Evolutionary conservation across 2,329 filamentous ascomycete genomes (phyloP).

Genomic region (Beauveria sp.): DNA sequence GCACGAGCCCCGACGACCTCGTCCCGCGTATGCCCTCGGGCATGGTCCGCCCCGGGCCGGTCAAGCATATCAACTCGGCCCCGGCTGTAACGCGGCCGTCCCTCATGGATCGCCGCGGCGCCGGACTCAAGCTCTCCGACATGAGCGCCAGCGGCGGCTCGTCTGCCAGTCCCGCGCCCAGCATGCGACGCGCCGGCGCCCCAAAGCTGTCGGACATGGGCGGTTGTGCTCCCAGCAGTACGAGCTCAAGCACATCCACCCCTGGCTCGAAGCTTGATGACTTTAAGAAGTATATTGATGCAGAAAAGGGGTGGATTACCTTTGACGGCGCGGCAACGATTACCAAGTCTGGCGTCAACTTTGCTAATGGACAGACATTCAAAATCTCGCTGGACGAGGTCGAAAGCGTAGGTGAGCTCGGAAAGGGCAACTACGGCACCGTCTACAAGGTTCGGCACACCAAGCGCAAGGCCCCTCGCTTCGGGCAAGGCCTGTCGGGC

Average conservation of each 20-base stretch:
- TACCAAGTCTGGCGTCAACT: slow-evolving; percentile 83
- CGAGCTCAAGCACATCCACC: slow-evolving; percentile 21
- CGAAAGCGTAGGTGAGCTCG: slow-evolving; percentile 84
- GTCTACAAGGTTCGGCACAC: slow-evolving; percentile 94
- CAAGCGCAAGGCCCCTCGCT: slow-evolving; percentile 51
- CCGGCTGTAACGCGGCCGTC: slow-evolving; percentile 46
- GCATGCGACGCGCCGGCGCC: slow-evolving; percentile 26
- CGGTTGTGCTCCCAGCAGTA: slow-evolving; percentile 15
- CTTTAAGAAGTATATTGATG: slow-evolving; percentile 76
- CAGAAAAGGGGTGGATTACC: slow-evolving; percentile 81
- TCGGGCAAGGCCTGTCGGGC: slow-evolving; percentile 49
- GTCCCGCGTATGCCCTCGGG: slow-evolving; percentile 32
- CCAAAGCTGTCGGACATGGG: slow-evolving; percentile 39
- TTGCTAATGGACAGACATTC: slow-evolving; percentile 82
- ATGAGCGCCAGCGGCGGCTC: slow-evolving; percentile 27
- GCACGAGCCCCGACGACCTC: slow-evolving; percentile 34
- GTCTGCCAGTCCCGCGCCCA: slow-evolving; percentile 18
- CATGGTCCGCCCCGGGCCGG: slow-evolving; percentile 39
- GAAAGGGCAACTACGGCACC: slow-evolving; percentile 97
- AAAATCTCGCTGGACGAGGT: slow-evolving; percentile 94
- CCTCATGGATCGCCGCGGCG: slow-evolving; percentile 58
- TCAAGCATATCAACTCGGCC: slow-evolving; percentile 45
- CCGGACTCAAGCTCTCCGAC: slow-evolving; percentile 51
- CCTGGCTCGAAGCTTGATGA: slow-evolving; percentile 45
- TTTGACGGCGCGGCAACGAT: slow-evolving; percentile 92